Conservation (phyloP, 331 rosid genomes). For the Malus hybrid region DNA sequence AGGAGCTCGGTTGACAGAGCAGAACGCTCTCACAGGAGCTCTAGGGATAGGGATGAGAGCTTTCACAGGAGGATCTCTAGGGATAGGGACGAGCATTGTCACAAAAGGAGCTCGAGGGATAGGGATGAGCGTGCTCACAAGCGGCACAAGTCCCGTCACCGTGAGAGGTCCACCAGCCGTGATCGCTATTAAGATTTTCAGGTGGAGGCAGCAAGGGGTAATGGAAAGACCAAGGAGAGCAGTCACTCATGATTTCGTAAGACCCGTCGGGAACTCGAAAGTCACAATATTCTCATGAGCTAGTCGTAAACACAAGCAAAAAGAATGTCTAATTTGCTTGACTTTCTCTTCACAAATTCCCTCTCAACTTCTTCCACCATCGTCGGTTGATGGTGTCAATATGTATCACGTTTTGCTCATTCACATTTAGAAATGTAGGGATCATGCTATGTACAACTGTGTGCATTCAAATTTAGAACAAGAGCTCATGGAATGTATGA, state of each 20-base stretch:
- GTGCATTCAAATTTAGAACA: no score
- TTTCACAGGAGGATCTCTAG: constrained; percentile 15
- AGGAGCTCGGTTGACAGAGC: constrained; percentile 17
- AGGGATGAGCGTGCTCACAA: constrained; percentile 27
- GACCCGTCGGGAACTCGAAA: no score
- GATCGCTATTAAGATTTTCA: neutral
- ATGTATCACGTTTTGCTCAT: no score
- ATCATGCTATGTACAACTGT: no score
- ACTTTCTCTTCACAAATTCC: no score
- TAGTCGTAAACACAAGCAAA: no score
- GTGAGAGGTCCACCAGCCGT: constrained; percentile 18
- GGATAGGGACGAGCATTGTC: constrained; percentile 14
- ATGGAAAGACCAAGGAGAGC: neutral
- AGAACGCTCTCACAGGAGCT: constrained; percentile 12
- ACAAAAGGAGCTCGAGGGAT: constrained; percentile 4
- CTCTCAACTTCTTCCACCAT: no score
- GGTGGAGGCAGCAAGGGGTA: neutral
- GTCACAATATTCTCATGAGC: no score
- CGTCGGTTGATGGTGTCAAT: no score
- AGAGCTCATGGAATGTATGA: no score
- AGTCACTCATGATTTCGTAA: neutral
- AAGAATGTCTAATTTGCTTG: no score
- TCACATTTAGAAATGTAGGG: no score
- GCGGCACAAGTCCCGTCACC: constrained; percentile 38
- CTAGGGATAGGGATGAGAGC: constrained; percentile 9